phyloP scores from a whole-genome alignment of 805 yeast genomes.

The Naumovozyma castellii region DNA sequence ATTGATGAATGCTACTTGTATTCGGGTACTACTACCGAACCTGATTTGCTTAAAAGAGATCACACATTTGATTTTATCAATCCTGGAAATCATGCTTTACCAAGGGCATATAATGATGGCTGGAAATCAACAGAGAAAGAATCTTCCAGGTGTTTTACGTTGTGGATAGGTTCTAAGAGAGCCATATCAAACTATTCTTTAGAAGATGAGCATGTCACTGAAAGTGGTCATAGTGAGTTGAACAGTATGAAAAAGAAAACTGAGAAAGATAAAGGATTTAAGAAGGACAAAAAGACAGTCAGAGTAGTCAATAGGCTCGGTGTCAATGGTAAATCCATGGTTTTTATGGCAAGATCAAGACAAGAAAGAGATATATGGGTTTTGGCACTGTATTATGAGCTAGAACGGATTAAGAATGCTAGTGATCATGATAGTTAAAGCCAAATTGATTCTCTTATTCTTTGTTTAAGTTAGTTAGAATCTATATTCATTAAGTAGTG shows the following conservation, averaged over 20 bases:
- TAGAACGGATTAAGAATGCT: slow-evolving; percentile 25
- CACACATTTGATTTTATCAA: slow-evolving; percentile 37
- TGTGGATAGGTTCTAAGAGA: slow-evolving; percentile 72
- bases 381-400: slow-evolving; percentile 26
- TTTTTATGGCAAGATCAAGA: slow-evolving; percentile 72
- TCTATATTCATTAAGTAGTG: too few species aligned
- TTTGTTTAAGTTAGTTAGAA: background rate
- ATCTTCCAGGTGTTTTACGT: slow-evolving; percentile 61
- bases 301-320: slow-evolving; percentile 45
- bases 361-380: slow-evolving; percentile 86
- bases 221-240: background rate
- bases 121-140: slow-evolving; percentile 78
- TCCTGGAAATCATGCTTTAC: slow-evolving; percentile 52
- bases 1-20: slow-evolving; percentile 63
- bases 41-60: slow-evolving; percentile 44
- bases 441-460: background rate
- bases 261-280: slow-evolving; percentile 1
- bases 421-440: background rate
- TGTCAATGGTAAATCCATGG: slow-evolving; percentile 55
- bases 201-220: background rate
- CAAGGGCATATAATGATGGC: slow-evolving; percentile 72
- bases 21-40: slow-evolving; percentile 53
- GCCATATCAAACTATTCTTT: slow-evolving; percentile 27
- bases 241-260: slow-evolving; percentile 3
- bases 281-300: background rate